Evolutionary conservation across 257 asterid genomes (phyloP).

Genomic region (Solanum pennellii): DNA sequence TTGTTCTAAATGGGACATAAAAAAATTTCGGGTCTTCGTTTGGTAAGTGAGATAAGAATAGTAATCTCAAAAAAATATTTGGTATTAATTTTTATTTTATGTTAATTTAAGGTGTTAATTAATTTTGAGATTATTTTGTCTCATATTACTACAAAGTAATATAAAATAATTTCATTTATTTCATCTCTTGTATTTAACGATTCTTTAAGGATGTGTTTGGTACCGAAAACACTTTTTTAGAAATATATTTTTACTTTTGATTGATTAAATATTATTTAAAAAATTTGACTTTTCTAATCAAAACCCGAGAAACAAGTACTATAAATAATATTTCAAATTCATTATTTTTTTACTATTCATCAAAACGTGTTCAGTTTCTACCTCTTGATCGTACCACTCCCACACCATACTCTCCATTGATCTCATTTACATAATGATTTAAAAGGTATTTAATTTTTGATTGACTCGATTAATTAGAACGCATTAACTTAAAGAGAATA

Average conservation of each 20-base stretch:
- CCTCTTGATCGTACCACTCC: neutral
- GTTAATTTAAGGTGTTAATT: neutral
- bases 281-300: neutral
- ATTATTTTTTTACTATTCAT: no score
- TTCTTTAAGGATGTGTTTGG: neutral
- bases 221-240: neutral
- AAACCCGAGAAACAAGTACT: neutral
- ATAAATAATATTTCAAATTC: no score
- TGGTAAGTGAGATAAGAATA: neutral
- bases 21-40: accelerated
- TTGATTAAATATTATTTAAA: neutral
- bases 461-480: neutral
- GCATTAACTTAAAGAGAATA: neutral
- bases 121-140: neutral
- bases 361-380: neutral
- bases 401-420: neutral
- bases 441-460: neutral
- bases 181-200: neutral
- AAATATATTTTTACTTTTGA: neutral
- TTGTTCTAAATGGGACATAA: neutral
- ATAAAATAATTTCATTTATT: neutral
- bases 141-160: neutral
- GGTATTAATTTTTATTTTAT: neutral
- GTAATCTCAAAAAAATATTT: accelerated
- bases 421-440: neutral